Evolutionary conservation across 164 flowering plant genomes (phyloP).

Genomic region (Liriodendron chinense): DNA sequence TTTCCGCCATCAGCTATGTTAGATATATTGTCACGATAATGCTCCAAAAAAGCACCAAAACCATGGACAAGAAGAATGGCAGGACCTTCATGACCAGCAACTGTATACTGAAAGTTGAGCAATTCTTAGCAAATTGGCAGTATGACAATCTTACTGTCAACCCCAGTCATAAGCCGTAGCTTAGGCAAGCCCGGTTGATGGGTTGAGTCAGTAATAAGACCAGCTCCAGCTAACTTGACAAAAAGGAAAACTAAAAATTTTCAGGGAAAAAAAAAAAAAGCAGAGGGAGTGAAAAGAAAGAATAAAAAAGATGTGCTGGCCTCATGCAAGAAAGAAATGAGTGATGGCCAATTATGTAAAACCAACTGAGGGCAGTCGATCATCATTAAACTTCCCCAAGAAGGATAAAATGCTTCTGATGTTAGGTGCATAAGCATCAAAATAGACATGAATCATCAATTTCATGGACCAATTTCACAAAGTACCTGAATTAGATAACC

Average conservation of each 20-base stretch:
- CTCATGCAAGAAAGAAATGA: too few species aligned
- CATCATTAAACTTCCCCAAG: not conserved
- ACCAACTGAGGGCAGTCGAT: not conserved
- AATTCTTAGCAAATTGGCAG: not conserved
- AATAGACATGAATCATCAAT: not conserved
- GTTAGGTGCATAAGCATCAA: not conserved
- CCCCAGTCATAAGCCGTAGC: too few species aligned
- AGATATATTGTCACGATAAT: conserved; percentile 66
- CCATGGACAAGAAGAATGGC: conserved; percentile 84
- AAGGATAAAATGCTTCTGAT: not conserved
- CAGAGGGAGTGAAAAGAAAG: too few species aligned
- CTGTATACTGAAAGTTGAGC: conserved; percentile 56
- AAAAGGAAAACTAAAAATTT: too few species aligned
- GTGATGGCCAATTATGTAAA: not conserved
- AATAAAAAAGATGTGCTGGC: too few species aligned
- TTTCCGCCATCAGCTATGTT: conserved; percentile 53
- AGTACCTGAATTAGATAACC: conserved; percentile 70
- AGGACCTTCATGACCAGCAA: conserved; percentile 75
- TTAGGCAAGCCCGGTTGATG: too few species aligned
- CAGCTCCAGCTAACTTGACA: not conserved
- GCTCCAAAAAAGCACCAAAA: conserved; percentile 89
- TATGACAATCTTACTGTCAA: not conserved
- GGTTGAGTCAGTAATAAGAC: not conserved
- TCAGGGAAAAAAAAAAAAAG: too few species aligned
- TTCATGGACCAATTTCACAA: conserved; percentile 6